phyloP scores from a whole-genome alignment of 495 filamentous ascomycete species.

The Neurospora hispaniola region DNA sequence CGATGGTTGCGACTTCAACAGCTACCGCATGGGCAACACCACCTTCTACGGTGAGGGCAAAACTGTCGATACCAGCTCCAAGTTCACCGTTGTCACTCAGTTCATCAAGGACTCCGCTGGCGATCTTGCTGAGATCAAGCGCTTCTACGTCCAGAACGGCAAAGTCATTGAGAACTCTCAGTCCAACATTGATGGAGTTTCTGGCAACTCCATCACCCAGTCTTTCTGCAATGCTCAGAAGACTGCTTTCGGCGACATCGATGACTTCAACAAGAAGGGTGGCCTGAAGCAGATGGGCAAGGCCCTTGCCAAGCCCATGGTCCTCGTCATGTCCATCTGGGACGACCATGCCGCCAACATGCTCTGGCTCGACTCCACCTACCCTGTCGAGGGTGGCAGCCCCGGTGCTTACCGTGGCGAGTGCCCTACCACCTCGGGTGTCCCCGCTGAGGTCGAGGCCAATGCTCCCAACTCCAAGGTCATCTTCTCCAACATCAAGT shows the following conservation, averaged over 20 bases:
- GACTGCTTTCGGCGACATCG: conserved; percentile 47
- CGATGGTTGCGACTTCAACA: conserved; percentile 68
- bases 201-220: conserved; percentile 48
- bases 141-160: conserved; percentile 63
- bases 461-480: conserved; percentile 42
- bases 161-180: conserved; percentile 49
- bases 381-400: conserved; percentile 43
- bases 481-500: conserved; percentile 56
- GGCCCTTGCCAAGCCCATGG: conserved; percentile 50
- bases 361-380: conserved; percentile 76
- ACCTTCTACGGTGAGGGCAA: conserved; percentile 52
- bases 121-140: conserved; percentile 51
- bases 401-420: conserved; percentile 62
- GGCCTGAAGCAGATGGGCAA: conserved; percentile 48
- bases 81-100: conserved; percentile 66
- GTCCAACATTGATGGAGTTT: conserved; percentile 38
- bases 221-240: conserved; percentile 53
- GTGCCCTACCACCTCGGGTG: conserved; percentile 52
- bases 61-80: conserved; percentile 53
- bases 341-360: conserved; percentile 69
- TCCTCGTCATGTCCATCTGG: conserved; percentile 72
- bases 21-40: conserved; percentile 53
- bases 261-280: conserved; percentile 50
- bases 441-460: conserved; percentile 48
- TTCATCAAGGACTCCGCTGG: conserved; percentile 44